Evolutionary conservation across 768 basidiomycete species (phyloP), one percentile per base, ranked within the genome.

Genomic region (Suillus luteus): DNA sequence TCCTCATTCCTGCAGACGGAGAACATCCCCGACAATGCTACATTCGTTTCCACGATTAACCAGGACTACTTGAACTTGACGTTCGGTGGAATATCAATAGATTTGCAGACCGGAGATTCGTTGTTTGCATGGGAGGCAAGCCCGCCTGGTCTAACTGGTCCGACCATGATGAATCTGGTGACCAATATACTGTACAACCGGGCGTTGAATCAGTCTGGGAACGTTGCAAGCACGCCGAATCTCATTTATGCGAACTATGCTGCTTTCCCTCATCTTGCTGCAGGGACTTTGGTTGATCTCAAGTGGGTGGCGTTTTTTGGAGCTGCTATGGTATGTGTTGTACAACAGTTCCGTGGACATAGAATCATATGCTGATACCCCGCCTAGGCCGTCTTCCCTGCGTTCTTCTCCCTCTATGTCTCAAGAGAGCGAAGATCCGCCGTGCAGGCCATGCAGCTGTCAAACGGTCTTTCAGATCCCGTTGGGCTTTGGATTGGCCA

Each of bases 391-490:
- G 86, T 91, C 1, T 93, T 84, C 70, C 90, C 92, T n/a, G 91
- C 91, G 3, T 93, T 93, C 77, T 92, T 86, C 67, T 83, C 89
- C 11, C 73, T 93, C 15, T 93, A 93, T 72, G 90, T 91, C 4
- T 86, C 90, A 0, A 82, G 81, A 65, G 92, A 93, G 70, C 84
- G 89, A 11, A 82, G 85, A 2, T 85, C 86, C 2, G 75, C 77
- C 52, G 89, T 93, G 0, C 90, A 92, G 71, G 88, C 91, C 3
- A 93, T 93, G 89, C 91, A 93, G 69, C 78, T 89, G 41, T 90
- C 88, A 41, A 91, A 93, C 71, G 91, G 91, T 1, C 74, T 92
- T 33, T 81, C 86, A 1, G 80, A 91, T 68, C 86, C 89, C 22
- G 72, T 86, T 55, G 90, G 88, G 3, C 77, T 93, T 51, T 92